Conservation (phyloP, 2,329 filamentous ascomycete species). For the Colletotrichum plurivorum region DNA sequence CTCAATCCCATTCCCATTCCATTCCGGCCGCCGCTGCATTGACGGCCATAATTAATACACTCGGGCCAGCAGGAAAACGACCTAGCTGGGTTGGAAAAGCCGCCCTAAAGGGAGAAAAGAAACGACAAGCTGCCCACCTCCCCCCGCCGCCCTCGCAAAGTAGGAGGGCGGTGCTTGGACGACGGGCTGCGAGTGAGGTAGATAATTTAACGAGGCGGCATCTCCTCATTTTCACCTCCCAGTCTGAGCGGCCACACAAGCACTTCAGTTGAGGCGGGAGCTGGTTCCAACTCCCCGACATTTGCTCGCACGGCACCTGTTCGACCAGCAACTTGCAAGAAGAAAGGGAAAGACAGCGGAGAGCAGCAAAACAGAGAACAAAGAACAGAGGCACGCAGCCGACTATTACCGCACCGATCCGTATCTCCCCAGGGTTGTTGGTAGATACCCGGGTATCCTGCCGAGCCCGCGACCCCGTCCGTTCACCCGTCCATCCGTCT, state of each 20-base stretch:
- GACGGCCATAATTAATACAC: constrained; percentile 11
- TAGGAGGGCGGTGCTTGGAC: constrained; percentile 35
- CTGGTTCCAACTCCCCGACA: not conserved
- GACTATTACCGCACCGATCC: no score
- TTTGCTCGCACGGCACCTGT: not conserved
- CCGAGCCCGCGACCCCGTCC: constrained; percentile 10
- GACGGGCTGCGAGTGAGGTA: not conserved
- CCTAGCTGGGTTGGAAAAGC: constrained; percentile 18
- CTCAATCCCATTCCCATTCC: constrained; percentile 7
- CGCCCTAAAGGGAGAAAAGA: constrained; percentile 31
- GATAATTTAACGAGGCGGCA: constrained; percentile 29
- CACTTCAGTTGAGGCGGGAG: constrained; percentile 27
- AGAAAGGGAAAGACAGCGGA: no score
- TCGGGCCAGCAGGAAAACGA: constrained; percentile 27
- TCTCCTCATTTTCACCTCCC: constrained; percentile 15
- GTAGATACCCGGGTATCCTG: constrained; percentile 11
- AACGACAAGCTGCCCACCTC: constrained; percentile 20
- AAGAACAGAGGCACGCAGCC: no score
- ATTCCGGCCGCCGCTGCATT: constrained; percentile 27
- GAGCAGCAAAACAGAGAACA: no score
- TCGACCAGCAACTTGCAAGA: not conserved
- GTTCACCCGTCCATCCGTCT: no score
- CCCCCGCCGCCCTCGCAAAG: not conserved
- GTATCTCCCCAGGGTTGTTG: no score
- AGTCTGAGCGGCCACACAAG: constrained; percentile 20